Evolutionary conservation across 495 filamentous ascomycete species (phyloP).

Genomic region (Xylaria castorea): DNA sequence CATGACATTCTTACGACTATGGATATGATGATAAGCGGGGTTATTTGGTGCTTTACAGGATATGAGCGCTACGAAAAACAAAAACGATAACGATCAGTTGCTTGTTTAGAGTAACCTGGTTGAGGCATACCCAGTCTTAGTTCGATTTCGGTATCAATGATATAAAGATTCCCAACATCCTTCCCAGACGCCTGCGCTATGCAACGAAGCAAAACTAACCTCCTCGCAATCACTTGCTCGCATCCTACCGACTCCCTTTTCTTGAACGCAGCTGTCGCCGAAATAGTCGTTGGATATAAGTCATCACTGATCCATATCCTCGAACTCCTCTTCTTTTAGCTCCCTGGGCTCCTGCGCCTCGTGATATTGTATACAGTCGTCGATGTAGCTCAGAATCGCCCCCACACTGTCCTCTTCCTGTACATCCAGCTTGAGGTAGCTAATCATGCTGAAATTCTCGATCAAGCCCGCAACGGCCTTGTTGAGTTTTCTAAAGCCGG

Average conservation of each 20-base stretch:
- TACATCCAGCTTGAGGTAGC: constrained; percentile 85
- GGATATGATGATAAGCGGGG: constrained; percentile 21
- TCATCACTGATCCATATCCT: constrained; percentile 59
- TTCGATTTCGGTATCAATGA: constrained; percentile 33
- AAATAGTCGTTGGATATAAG: neutral
- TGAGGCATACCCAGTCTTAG: neutral
- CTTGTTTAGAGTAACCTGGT: neutral
- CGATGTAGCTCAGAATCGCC: constrained; percentile 92
- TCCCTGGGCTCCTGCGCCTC: constrained; percentile 95
- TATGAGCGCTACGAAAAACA: constrained; percentile 2
- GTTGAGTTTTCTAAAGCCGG: constrained; percentile 79
- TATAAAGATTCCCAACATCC: constrained; percentile 12
- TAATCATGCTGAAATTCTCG: constrained; percentile 98
- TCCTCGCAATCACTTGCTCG: neutral
- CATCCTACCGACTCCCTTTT: neutral
- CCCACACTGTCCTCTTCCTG: constrained; percentile 94
- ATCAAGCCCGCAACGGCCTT: constrained; percentile 86
- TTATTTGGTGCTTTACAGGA: constrained; percentile 7
- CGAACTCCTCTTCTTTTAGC: constrained; percentile 75
- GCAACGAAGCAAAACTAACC: constrained; percentile 28
- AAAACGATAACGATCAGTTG: neutral
- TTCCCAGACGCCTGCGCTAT: constrained; percentile 42
- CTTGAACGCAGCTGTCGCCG: neutral
- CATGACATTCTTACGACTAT: constrained; percentile 8
- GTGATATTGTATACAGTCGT: constrained; percentile 94